phyloP scores from a whole-genome alignment of 768 basidiomycete species.

The Dentipellis sp. region DNA sequence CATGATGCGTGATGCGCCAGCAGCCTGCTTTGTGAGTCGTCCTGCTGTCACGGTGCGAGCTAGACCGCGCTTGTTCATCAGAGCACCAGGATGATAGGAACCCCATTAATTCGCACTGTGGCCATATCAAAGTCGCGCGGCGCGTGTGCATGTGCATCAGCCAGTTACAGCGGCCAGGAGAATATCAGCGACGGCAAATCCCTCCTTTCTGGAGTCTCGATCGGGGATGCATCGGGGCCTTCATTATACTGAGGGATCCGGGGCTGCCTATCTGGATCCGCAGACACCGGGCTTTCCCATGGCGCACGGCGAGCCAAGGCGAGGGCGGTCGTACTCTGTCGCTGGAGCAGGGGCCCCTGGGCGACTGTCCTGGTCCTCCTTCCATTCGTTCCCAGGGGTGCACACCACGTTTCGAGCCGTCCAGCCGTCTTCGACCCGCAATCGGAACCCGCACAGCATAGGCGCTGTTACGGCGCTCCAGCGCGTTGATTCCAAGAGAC shows the following conservation, averaged over 20 bases:
- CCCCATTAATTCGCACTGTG: too few relatives aligned
- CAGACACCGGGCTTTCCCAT: not conserved
- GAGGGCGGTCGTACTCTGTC: not conserved
- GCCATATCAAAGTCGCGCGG: too few relatives aligned
- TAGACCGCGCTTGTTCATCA: too few relatives aligned
- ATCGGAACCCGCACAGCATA: not conserved
- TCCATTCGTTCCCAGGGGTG: too few relatives aligned
- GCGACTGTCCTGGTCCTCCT: too few relatives aligned
- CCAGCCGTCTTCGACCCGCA: not conserved
- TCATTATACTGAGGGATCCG: not conserved
- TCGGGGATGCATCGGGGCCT: not conserved
- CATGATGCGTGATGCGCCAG: too few relatives aligned
- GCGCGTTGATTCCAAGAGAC: not conserved
- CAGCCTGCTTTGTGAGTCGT: too few relatives aligned
- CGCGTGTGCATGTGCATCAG: too few relatives aligned
- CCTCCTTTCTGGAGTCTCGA: not conserved
- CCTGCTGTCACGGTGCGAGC: too few relatives aligned
- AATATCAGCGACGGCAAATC: too few relatives aligned
- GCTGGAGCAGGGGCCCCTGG: not conserved
- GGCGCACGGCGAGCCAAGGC: not conserved
- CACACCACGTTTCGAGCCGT: not conserved
- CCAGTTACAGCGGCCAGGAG: too few relatives aligned
- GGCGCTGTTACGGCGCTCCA: not conserved
- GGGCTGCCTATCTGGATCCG: not conserved
- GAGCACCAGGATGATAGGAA: too few relatives aligned